Base-by-base conservation (phyloP, 257 asterid species). In the Handroanthus guayacan region DNA sequence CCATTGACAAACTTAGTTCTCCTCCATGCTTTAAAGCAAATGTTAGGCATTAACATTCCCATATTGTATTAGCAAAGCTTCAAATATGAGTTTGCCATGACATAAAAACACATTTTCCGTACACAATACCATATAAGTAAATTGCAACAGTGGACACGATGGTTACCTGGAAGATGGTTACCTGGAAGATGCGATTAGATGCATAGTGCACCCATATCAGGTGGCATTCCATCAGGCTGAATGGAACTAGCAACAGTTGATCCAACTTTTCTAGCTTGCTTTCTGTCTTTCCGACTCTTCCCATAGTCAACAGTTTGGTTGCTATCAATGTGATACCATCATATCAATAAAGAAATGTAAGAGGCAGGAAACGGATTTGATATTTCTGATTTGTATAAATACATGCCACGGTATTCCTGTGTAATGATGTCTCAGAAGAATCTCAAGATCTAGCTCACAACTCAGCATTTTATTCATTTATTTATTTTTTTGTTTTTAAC, bases 171-270 rank as follows among this genome's bases (percentile, higher is more conserved):
- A 69, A 80, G 55, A 47, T 75, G 79, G 34, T 62, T 64, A 79
- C 77, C 82, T 47, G 72, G 73, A 69, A 80, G 55, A 47, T 75
- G 79, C 36, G 36, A 48, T 88, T 81, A 94, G 88, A 94, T 92
- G 84, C 97, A 89, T 37, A 92, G 84, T 18, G 97, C 95, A 63
- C 99, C 97, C 93, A 92, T 62, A 87, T 94, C 97, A 2, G 87
- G 97, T 62, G 85, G 95, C 61, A 83, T 88, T 68, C 86, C 96
- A 74, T 88, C 92, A n/a, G 89, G 75, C 81, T 79, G 88, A 70
- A 79, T 65, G 51, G 89, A 74, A 75, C 79, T 89, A 44, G 60
- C 45, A 63, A 66, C 79, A 67, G 82, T 70, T 48, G 83, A 72
- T 39, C 84, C 86, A 64, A 81, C 83, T 80, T 88, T 92, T 86